These are phyloP conservation scores for Septoria linicola DNA, from an alignment of 2,329 filamentous ascomycete species.

Conservation along the genomic window DNA sequence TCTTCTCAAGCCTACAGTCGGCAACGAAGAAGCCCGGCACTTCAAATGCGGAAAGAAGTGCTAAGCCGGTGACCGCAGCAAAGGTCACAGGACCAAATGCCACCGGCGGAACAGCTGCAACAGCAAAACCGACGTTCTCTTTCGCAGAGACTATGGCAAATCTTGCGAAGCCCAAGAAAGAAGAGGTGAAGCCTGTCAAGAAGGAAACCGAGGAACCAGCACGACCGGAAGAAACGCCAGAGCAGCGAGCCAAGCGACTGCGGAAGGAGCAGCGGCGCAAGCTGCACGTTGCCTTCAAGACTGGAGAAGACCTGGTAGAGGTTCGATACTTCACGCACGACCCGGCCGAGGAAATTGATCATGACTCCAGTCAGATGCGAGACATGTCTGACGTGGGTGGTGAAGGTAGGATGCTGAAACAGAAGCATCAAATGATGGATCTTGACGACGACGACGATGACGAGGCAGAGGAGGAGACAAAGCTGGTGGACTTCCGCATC, in stretches of 20 bases:
- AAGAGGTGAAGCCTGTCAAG: slow-evolving; percentile 49
- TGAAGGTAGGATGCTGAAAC: slow-evolving; percentile 56
- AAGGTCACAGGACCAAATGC: slow-evolving; percentile 32
- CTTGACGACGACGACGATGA: slow-evolving; percentile 63
- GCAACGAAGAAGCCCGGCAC: slow-evolving; percentile 46
- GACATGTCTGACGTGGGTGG: slow-evolving; percentile 72
- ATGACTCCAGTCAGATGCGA: slow-evolving; percentile 65
- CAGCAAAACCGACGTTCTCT: slow-evolving; percentile 39
- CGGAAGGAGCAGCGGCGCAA: slow-evolving; percentile 71
- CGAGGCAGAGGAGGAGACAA: slow-evolving; percentile 54
- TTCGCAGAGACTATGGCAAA: slow-evolving; percentile 43
- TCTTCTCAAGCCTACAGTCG: slow-evolving; percentile 49
- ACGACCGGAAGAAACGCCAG: slow-evolving; percentile 57
- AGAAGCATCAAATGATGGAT: slow-evolving; percentile 63
- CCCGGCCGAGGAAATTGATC: slow-evolving; percentile 66
- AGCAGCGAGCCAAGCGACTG: slow-evolving; percentile 65
- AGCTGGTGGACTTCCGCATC: slow-evolving; percentile 48
- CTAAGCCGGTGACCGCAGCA: slow-evolving; percentile 28
- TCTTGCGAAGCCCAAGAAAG: slow-evolving; percentile 56
- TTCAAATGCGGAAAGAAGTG: slow-evolving; percentile 30
- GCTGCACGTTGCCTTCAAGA: slow-evolving; percentile 69
- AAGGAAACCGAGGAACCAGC: slow-evolving; percentile 54
- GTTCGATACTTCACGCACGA: slow-evolving; percentile 71
- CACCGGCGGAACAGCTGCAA: slow-evolving; percentile 12
- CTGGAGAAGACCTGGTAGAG: slow-evolving; percentile 64